Evolutionary conservation across 805 yeast species (phyloP), one percentile per base, ranked within the genome.

Genomic region (Ogataea naganishii): DNA sequence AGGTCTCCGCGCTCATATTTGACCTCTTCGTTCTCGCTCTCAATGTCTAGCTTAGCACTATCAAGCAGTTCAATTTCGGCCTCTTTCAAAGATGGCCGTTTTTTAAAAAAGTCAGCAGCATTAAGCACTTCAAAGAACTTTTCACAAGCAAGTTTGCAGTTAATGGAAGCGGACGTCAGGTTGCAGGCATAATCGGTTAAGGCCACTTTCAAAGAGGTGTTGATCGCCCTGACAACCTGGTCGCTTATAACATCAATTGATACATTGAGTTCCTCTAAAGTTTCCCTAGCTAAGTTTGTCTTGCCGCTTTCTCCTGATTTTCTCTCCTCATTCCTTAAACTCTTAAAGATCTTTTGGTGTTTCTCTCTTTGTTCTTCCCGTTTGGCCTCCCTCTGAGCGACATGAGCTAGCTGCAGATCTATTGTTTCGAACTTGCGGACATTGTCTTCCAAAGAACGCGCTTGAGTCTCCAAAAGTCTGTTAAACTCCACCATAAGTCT

Each of bases 191-290:
- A 73, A 26, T 71, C 74, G 8, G 53, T 47, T 8, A 71, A 43
- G 1, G 74, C 51, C 12, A 60, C 63, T 34, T 59, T 64, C 37
- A 75, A 54, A 9, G 63, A 61, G 17, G 49, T 57, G 25, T 60
- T 58, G 14, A 75, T 64, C 0, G 74, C 57, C 26, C 72, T 58
- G 7, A 58, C 52, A 27, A 64, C 58, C 43, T 75, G 80, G 18
- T 60, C 66, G 35, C 68, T 68, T 6, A 70, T 69, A 14, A 73
- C 67, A 32, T 62, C 70, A n/a, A 69, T 55, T 21, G 71, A 63
- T 36, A 65, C 60, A 24, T 60, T 59, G 32, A 65, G 51, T 37
- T 69, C 74, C 44, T 74, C 80, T 20, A 74, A 44, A 30, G 60
- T 58, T 41, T 75, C 82, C 33, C 56, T 58, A 2, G 67, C 49